Evolutionary conservation across 2,329 filamentous ascomycete genomes (phyloP), one percentile per base, ranked within the genome.

Genomic region (Pseudocercospora fijiensis): DNA sequence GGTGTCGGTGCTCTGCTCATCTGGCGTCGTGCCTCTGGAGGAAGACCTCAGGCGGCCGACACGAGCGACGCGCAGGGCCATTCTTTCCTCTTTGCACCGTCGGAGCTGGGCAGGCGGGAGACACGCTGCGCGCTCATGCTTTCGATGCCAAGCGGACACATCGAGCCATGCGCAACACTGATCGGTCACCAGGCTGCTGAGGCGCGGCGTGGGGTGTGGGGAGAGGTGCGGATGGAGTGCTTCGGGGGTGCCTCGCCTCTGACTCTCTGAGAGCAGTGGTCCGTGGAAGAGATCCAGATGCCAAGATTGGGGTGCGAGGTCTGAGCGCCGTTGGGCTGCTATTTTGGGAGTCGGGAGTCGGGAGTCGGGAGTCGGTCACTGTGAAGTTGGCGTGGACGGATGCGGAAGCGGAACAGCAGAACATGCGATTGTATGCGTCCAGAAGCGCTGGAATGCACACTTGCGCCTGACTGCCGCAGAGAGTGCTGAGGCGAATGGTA

Each of bases 11-110:
- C 62, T 55, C 55, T 70, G 62, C 58, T 75, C 73, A 63, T 69
- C 69, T 20, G 66, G 57, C 58, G 69, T 69, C 26, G 74, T 62
- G 22, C 68, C 71, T 67, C 69, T 64, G 18, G 73, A 73, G 1
- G 70, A 66, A 28, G 72, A 71, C 41, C 73, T 67, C 30, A 66
- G 64, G 49, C 72, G 70, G 63, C 66, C 65, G 27, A 64, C 53
- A 11, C 67, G 67, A 62, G 65, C 65, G 6, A 68, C 63, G 58
- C 58, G 62, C 61, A 70, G 59, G 59, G 71, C 70, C 72, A 74
- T 74, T 57, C 57, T 69, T 28, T 62, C 53, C 28, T 57, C 57
- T 69, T 28, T 62, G 28, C 28, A 24, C 60, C 53, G 65, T 58
- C 58, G 58, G 55, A 61, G 58, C 58, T 58, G 58, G 49, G 57